Base-by-base conservation (phyloP, 441 rosid species). In the Isatis lusitanica region DNA sequence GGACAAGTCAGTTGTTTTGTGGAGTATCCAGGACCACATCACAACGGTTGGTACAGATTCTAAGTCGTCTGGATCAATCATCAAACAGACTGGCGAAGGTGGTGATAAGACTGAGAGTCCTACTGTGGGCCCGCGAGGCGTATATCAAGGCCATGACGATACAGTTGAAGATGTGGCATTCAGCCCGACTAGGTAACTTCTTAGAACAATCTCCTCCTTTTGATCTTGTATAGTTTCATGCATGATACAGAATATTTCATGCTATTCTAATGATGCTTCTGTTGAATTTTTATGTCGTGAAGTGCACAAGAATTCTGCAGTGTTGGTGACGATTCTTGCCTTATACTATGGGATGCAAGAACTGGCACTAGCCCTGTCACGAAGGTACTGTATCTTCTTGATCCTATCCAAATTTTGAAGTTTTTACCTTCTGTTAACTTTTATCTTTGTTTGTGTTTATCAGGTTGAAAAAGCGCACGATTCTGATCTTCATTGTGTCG, bases 321-420 rank as follows among this genome's bases (percentile, higher is more conserved):
- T 43, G 98, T 96, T 43, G 98, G 99, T 71, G 99, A 96, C 79
- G 98, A 96, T 84, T 90, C 98, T 76, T 91, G 99, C 86, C 99
- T 96, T 62, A 93, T 96, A 78, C 75, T 96, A n/a, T 96, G 98
- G 99, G 98, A 93, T 93, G 97, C 96, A 42, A 92, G 97, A 63
- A 77, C 77, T 70, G 98, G 98, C 67, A 75, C 86, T 50, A 80
- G 81, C 80, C 98, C 98, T 24, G 82, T 81, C 59, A 76, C 87
- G 17, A 96, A 96, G 98, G 99, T 93, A 46, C 42, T 28, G 4
- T 63, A 11, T 47, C 30, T 43, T 63, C 44, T 64, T 26, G 51
- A 11, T 51, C 72, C 7, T 67, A 46, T 42, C 13, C 24, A 35
- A 12, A 7, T 8, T 63, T 50, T 33, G 50, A 71, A 58, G 35